Conservation (phyloP, 345 rosid species). For the Cardiospermum halicacabum region DNA sequence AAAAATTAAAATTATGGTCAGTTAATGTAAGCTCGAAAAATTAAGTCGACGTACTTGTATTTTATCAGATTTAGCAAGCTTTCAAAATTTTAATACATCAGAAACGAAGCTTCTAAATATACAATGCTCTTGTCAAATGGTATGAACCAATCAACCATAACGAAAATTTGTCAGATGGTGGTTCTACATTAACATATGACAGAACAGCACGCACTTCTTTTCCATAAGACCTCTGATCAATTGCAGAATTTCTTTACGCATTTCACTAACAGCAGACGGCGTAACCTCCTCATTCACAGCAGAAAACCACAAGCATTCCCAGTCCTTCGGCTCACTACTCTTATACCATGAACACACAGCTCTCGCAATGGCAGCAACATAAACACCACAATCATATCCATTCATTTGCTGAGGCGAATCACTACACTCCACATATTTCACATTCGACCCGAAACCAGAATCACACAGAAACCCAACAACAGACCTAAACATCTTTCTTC, state of each 20-base stretch:
- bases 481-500: conserved; percentile 38
- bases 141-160: too few relatives aligned
- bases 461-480: conserved; percentile 35
- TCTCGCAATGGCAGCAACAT: conserved; percentile 51
- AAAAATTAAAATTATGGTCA: too few relatives aligned
- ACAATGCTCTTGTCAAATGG: too few relatives aligned
- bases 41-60: too few relatives aligned
- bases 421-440: conserved; percentile 33
- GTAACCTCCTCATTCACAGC: conserved; percentile 54
- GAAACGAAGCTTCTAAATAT: too few relatives aligned
- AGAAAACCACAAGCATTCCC: conserved; percentile 51
- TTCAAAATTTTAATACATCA: too few relatives aligned
- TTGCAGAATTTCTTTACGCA: conserved; percentile 51
- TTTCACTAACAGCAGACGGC: conserved; percentile 35
- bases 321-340: conserved; percentile 22
- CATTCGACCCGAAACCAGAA: conserved; percentile 21
- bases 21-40: too few relatives aligned
- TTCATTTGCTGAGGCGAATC: conserved; percentile 67
- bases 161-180: too few relatives aligned
- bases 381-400: conserved; percentile 72
- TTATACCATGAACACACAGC: conserved; percentile 53
- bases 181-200: too few relatives aligned
- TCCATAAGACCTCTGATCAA: conserved; percentile 50
- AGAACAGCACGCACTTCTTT: conserved; percentile 14
- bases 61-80: too few relatives aligned